A percentile compares a stretch with the other conserved stretches of the same genome.
Evolutionary conservation across 257 asterid genomes (phyloP).

Genomic region (Solanum chiquidenum): DNA sequence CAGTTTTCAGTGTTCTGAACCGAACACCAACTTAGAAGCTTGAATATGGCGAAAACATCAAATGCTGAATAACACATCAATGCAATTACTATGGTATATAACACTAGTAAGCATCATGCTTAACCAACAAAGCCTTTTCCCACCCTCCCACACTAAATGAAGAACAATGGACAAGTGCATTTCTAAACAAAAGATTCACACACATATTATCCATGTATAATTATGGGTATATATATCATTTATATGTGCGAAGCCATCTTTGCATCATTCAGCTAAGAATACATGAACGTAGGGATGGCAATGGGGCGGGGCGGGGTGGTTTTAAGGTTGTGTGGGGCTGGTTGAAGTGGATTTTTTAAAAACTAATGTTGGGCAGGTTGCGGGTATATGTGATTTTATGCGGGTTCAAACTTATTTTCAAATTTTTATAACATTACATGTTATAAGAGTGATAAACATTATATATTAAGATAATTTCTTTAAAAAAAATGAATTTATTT

Average conservation of each 20-base stretch:
- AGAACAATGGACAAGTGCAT: neutral
- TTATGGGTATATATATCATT: neutral
- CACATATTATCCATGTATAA: neutral
- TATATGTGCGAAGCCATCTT: neutral
- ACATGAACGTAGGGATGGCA: neutral
- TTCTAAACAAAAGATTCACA: neutral
- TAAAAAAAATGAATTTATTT: neutral
- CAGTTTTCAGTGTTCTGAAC: neutral
- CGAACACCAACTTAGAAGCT: neutral
- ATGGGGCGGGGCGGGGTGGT: neutral
- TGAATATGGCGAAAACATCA: neutral
- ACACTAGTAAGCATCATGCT: neutral
- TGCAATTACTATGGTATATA: neutral
- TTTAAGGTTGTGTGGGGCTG: neutral
- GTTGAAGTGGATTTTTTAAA: neutral
- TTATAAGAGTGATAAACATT: neutral
- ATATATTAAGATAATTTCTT: too few species aligned
- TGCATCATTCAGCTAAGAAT: neutral
- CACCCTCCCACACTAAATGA: neutral
- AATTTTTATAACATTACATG: too few species aligned
- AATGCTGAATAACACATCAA: neutral
- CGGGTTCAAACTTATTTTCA: too few species aligned
- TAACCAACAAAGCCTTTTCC: neutral
- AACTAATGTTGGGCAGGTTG: neutral
- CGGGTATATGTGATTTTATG: neutral